Evolutionary conservation across 305 asterid genomes (phyloP).

Genomic region (Plantago lanceolata): DNA sequence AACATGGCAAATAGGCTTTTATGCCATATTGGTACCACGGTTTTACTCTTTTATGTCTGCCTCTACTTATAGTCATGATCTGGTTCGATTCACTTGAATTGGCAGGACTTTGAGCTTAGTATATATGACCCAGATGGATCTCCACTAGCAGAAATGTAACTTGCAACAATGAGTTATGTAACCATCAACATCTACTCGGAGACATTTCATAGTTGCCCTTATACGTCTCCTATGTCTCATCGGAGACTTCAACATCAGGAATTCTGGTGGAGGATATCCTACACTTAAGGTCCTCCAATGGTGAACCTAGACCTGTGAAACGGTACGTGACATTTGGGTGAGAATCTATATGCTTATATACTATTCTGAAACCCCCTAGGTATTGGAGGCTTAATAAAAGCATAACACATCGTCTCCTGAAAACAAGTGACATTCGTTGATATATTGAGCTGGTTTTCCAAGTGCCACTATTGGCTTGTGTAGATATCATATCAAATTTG

Average conservation of each 20-base stretch:
- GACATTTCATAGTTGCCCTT: conserved; percentile 57
- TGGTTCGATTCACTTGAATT: conserved; percentile 14
- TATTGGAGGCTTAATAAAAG: background rate
- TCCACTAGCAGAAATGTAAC: conserved; percentile 67
- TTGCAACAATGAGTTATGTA: conserved; percentile 59
- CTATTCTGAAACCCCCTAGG: conserved; percentile 6
- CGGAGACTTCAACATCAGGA: conserved; percentile 85
- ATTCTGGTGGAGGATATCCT: conserved; percentile 68
- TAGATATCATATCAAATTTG: background rate
- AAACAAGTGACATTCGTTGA: too few species aligned
- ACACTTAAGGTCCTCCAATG: conserved; percentile 51
- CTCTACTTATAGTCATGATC: background rate
- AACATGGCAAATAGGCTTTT: too few species aligned
- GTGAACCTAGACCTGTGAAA: conserved; percentile 38
- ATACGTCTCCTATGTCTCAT: conserved; percentile 69
- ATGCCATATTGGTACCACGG: too few species aligned
- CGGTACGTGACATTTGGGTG: conserved; percentile 74
- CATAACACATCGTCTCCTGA: background rate
- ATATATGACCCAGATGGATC: conserved; percentile 58
- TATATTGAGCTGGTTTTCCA: background rate
- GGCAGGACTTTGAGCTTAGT: conserved; percentile 74
- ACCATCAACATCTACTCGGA: conserved; percentile 40
- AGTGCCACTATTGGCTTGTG: too few species aligned
- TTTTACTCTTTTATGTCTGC: too few species aligned
- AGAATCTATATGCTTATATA: conserved; percentile 31